Evolutionary conservation across 495 filamentous ascomycete genomes (phyloP).

Genomic region (Bryoglossum gracile): DNA sequence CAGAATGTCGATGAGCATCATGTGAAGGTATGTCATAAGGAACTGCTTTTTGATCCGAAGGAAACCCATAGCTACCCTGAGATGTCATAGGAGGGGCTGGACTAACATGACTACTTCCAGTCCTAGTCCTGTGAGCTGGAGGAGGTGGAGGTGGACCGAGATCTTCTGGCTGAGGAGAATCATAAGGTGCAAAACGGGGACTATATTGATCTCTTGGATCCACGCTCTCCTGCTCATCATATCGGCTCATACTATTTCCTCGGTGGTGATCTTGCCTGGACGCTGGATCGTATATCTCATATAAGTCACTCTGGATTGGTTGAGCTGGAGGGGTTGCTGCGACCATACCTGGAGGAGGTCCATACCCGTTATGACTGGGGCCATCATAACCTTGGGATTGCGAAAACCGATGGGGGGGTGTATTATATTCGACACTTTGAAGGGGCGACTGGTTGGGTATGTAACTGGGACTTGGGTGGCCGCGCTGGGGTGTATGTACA

Average conservation of each 20-base stretch:
- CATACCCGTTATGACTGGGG: slow-evolving; percentile 14
- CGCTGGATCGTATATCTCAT: slow-evolving; percentile 14
- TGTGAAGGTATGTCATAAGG: slow-evolving; percentile 8
- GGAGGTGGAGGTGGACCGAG: slow-evolving; percentile 23
- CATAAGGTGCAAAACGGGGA: slow-evolving; percentile 12
- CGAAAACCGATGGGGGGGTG: slow-evolving; percentile 23
- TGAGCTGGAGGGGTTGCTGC: neutral
- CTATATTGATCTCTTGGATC: slow-evolving; percentile 13
- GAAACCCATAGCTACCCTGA: slow-evolving; percentile 20
- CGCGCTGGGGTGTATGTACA: slow-evolving; percentile 21
- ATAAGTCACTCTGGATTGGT: slow-evolving; percentile 7
- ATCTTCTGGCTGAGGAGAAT: slow-evolving; percentile 18
- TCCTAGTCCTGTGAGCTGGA: slow-evolving; percentile 22
- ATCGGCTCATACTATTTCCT: slow-evolving; percentile 4
- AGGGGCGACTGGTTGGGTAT: slow-evolving; percentile 35
- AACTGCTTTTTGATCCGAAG: slow-evolving; percentile 1
- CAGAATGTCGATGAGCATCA: slow-evolving; percentile 20
- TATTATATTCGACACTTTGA: slow-evolving; percentile 38
- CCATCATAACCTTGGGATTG: slow-evolving; percentile 13
- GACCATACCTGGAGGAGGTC: slow-evolving; percentile 3
- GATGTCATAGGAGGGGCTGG: slow-evolving; percentile 8
- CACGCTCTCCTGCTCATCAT: slow-evolving; percentile 11
- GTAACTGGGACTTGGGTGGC: slow-evolving; percentile 21
- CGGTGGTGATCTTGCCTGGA: slow-evolving; percentile 12
- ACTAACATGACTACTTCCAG: slow-evolving; percentile 13